Percentiles rank a stretch among this genome's conserved stretches.
phyloP scores from a whole-genome alignment of 371 early-diverging fungal species.

The Mucor indicus region DNA sequence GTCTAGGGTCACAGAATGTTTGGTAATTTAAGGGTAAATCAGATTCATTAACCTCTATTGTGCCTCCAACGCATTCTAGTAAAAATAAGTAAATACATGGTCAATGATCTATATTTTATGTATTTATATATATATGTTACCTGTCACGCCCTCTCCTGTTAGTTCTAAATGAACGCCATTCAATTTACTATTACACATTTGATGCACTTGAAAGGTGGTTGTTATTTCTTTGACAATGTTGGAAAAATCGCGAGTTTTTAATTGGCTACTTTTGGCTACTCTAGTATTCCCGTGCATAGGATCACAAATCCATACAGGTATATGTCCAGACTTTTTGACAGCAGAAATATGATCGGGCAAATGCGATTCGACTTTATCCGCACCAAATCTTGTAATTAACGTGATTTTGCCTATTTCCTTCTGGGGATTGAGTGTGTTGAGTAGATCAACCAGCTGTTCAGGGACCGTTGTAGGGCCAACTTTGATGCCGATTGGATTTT shows the following conservation, averaged over 20 bases:
- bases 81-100: neutral
- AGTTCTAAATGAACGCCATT: conserved; percentile 97
- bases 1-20: conserved; percentile 91
- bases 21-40: conserved; percentile 89
- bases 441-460: conserved; percentile 73
- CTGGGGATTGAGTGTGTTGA: conserved; percentile 85
- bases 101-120: neutral
- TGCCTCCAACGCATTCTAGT: conserved; percentile 95
- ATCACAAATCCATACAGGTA: conserved; percentile 95
- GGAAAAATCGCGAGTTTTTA: conserved; percentile 89
- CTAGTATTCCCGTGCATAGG: conserved; percentile 99
- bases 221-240: conserved; percentile 82
- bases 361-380: conserved; percentile 73
- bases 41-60: conserved; percentile 80
- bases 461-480: conserved; percentile 91
- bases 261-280: conserved; percentile 64
- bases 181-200: conserved; percentile 65
- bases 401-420: conserved; percentile 90
- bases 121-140: conserved; percentile 39
- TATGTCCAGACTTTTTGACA: conserved; percentile 79
- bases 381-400: conserved; percentile 93
- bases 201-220: conserved; percentile 81
- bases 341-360: conserved; percentile 89
- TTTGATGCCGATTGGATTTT: conserved; percentile 96
- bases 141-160: conserved; percentile 89